phyloP scores from a whole-genome alignment of 441 rosid species.

The Aleurites moluccanus region DNA sequence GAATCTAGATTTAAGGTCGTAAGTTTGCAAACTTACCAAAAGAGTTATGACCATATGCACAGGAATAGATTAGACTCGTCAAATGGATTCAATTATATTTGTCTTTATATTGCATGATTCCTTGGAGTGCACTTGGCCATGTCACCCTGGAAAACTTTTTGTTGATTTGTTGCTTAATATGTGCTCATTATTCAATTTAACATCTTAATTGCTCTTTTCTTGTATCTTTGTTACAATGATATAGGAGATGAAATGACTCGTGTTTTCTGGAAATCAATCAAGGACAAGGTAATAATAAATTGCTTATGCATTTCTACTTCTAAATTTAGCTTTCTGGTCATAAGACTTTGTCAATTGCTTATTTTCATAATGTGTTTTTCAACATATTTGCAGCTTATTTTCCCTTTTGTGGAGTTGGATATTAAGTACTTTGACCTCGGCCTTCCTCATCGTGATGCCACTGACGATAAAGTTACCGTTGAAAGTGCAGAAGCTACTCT shows the following conservation, averaged over 20 bases:
- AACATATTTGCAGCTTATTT: conserved; percentile 55
- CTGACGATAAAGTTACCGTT: conserved; percentile 84
- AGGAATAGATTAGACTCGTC: neutral
- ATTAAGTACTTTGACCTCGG: conserved; percentile 97
- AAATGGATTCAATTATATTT: neutral
- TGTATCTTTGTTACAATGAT: conserved; percentile 11
- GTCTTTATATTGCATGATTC: neutral
- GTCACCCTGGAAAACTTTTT: neutral
- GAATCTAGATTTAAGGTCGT: neutral
- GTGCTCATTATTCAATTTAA: neutral
- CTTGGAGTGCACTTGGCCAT: neutral
- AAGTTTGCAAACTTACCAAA: neutral
- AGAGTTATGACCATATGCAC: neutral
- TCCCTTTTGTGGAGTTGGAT: conserved; percentile 89
- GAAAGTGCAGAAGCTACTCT: conserved; percentile 96
- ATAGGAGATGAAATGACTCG: conserved; percentile 93
- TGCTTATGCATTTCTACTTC: neutral
- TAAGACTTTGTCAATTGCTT: conserved; percentile 1
- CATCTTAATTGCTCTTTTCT: neutral
- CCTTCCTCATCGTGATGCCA: conserved; percentile 87
- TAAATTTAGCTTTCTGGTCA: neutral
- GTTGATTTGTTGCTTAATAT: neutral
- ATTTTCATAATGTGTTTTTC: neutral
- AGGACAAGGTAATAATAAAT: conserved; percentile 56
- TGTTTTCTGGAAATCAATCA: conserved; percentile 73